Base-by-base conservation (phyloP, 768 basidiomycete species). In the Tricholoma sp. region DNA sequence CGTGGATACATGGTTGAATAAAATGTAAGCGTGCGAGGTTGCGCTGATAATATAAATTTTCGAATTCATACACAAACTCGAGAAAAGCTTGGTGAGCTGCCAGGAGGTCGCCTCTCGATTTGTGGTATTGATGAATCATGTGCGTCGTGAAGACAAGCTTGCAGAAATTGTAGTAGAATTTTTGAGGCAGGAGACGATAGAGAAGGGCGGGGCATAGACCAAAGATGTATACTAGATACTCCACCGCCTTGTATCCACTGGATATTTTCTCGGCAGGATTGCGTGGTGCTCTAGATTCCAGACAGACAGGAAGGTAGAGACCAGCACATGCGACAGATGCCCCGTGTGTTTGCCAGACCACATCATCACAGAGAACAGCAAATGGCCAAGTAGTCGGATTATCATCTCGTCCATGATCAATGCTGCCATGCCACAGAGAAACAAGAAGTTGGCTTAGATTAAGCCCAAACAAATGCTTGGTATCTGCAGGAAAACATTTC, bases 41-140 rank as follows among this genome's bases (percentile, higher is more conserved):
- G n/a, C n/a, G n/a, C 18, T 31, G 16, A 31, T 51, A 51, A 31
- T 78, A 78, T 0, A 76, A 55, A 0, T 50, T 27, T 60, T 78
- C 72, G 58, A 65, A 78, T n/a, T 76, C 73, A 3, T 58, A 39
- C 0, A 61, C 57, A 57, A 72, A 78, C 18, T 65, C 29, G 2
- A 64, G 24, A 4, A 78, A 57, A 0, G 58, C 54, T 0, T 32
- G 10, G 21, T 74, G 66, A 0, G 66, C 71, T 0, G 52, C 24
- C 3, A 16, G 5, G 4, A 74, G 51, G 34, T 69, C 56, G 0
- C 50, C 11, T 6, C 16, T 31, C 12, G 60, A 61, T 31, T 67
- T 68, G 8, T 35, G 18, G 0, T 55, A 60, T 31, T 71, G 67
- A 14, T 58, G 55, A 3, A 72, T 35, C 9, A 73, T 50, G 0